Conservation (phyloP, 139 green algal species). For the Microglena sp. region DNA sequence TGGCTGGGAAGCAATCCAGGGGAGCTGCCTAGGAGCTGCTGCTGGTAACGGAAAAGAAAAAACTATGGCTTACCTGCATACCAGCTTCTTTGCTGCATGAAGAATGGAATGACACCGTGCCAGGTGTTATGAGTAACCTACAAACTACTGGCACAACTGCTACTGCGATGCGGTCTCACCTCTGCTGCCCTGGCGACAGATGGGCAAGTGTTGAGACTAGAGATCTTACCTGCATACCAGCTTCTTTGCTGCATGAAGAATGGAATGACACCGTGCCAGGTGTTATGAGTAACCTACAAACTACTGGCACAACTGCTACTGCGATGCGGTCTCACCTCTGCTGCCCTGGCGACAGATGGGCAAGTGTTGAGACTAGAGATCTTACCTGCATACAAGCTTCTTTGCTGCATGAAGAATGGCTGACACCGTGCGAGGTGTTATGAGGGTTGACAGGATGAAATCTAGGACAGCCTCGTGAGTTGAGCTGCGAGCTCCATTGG, state of each 20-base stretch:
- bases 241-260: slow-evolving; percentile 32
- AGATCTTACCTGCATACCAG: neutral
- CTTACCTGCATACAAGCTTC: slow-evolving; percentile 13
- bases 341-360: too few species aligned
- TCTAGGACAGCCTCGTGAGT: slow-evolving; percentile 32
- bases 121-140: slow-evolving; percentile 32
- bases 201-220: neutral
- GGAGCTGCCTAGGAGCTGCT: too few species aligned
- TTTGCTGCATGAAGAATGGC: slow-evolving; percentile 28
- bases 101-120: slow-evolving; percentile 27
- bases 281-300: slow-evolving; percentile 26
- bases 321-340: too few species aligned
- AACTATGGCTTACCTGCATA: neutral
- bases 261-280: slow-evolving; percentile 20
- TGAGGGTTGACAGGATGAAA: slow-evolving; percentile 33
- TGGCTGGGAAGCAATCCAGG: too few species aligned
- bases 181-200: neutral
- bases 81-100: slow-evolving; percentile 30
- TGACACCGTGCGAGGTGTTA: slow-evolving; percentile 23
- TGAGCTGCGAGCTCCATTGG: too few species aligned
- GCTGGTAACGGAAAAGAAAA: too few species aligned
- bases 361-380: too few species aligned
- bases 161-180: neutral
- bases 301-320: slow-evolving; percentile 26
- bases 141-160: slow-evolving; percentile 28